Evolutionary conservation across 2,329 filamentous ascomycete genomes (phyloP), one percentile per base, ranked within the genome.

Genomic region (Penicillium sp.): DNA sequence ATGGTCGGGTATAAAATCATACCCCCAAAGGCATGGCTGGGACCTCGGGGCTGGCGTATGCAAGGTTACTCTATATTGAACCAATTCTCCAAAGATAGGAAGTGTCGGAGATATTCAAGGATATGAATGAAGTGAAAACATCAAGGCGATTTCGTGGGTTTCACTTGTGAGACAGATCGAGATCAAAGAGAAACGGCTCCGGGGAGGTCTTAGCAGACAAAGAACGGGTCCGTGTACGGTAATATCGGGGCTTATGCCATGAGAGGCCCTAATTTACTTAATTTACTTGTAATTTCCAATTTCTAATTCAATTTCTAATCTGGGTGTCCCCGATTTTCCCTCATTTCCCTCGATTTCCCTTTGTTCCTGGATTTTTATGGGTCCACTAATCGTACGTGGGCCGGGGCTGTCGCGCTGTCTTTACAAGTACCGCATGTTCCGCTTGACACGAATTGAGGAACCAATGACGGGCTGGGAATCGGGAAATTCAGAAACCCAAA

Each of bases 1-100:
- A 32, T 43, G 22, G 54, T 39, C 47, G 38, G 27, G 22, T 64
- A 61, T 63, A 52, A 59, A 59, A 61, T 63, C 55, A 49, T 47
- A 43, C 10, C 43, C 43, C 22, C 42, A 48, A 36, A 47, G 48
- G 47, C 56, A 63, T 58, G 21, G 4, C 49, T 52, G 31, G 45
- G 22, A n/a, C 47, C 11, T 11, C 42, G 49, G 42, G 50, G 45
- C 47, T 54, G 52, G 52, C 34, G 21, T 40, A 50, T 54, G 52
- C 52, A 54, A 54, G 52, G 52, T 18, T 39, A 39, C 31, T 36
- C 24, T 49, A 48, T 48, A 42, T 48, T 13, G 38, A 44, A 40
- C 7, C 16, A 5, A 21, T 21, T 21, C 43, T 14, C 29, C 22
- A 49, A 31, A 49, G 18, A 47, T 24, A 11, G 34, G 21, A 16